Evolutionary conservation across 495 filamentous ascomycete genomes (phyloP).

Genomic region (Cetradonia linearis): DNA sequence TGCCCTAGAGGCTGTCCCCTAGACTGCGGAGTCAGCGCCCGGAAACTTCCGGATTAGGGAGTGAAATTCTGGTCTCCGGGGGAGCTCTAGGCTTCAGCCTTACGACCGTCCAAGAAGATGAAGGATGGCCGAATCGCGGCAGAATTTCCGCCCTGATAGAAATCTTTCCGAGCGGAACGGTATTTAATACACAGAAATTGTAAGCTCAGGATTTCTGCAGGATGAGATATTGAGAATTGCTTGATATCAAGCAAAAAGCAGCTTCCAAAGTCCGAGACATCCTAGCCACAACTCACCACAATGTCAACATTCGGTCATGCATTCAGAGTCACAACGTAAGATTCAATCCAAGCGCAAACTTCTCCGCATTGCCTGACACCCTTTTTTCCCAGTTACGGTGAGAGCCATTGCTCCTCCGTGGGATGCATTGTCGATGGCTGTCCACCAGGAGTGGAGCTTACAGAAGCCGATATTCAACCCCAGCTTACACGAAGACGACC

Average conservation of each 20-base stretch:
- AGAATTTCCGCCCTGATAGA: not conserved
- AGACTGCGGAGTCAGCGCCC: too few relatives aligned
- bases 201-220: too few relatives aligned
- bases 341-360: slow-evolving; percentile 13
- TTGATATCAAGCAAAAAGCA: too few relatives aligned
- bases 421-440: slow-evolving; percentile 82
- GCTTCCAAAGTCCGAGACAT: not conserved
- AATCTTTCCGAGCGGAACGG: too few relatives aligned
- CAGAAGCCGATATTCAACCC: slow-evolving; percentile 84
- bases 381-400: slow-evolving; percentile 55
- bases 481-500: slow-evolving; percentile 88
- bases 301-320: slow-evolving; percentile 91
- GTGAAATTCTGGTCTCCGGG: too few relatives aligned
- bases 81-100: too few relatives aligned
- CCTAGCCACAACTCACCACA: slow-evolving; percentile 1
- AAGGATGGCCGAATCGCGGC: not conserved
- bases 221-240: too few relatives aligned
- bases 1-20: too few relatives aligned
- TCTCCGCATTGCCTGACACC: slow-evolving; percentile 15
- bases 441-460: slow-evolving; percentile 81
- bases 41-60: too few relatives aligned
- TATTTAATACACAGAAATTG: too few relatives aligned
- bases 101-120: too few relatives aligned
- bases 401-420: slow-evolving; percentile 85
- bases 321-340: slow-evolving; percentile 79